Conservation (phyloP, 371 early-diverging fungal species). For the Neoconidiobolus thromboides region DNA sequence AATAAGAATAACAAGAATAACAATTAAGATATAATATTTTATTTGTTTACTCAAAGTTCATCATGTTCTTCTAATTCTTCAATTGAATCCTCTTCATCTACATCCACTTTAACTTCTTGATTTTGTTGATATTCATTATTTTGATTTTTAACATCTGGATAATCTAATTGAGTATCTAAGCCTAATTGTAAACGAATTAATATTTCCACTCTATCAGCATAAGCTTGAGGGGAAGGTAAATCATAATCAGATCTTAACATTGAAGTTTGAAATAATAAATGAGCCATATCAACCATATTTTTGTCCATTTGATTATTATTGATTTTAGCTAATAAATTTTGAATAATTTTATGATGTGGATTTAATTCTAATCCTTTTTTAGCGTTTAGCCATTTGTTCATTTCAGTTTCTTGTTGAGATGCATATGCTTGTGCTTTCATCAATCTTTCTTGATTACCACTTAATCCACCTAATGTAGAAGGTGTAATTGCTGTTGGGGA, state of each 20-base stretch:
- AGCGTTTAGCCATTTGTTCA: conserved; percentile 30
- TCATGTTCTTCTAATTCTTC: not conserved
- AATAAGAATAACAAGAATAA: not conserved
- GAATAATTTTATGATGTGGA: conserved; percentile 48
- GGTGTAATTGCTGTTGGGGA: conserved; percentile 61
- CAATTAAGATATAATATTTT: not conserved
- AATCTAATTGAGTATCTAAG: conserved; percentile 9
- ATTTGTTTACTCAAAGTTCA: not conserved
- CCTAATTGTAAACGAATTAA: conserved; percentile 3
- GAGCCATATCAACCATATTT: conserved; percentile 9
- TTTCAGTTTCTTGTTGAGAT: conserved; percentile 28
- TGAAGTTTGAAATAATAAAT: conserved; percentile 4
- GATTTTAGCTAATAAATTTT: conserved; percentile 23
- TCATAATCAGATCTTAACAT: conserved; percentile 7
- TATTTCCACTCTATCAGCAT: conserved; percentile 4
- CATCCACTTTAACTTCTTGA: conserved; percentile 8
- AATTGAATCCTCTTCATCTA: conserved; percentile 2
- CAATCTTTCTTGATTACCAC: conserved; percentile 29
- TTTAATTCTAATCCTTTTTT: conserved; percentile 73
- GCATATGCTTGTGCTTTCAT: conserved; percentile 26
- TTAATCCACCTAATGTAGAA: conserved; percentile 20
- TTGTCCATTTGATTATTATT: conserved; percentile 19
- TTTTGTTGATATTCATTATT: no score
- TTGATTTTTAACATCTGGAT: conserved; percentile 25
- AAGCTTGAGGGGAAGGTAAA: conserved; percentile 4